These are phyloP conservation scores for Tolypocladium nubicola DNA, from an alignment of 2,329 filamentous ascomycete genomes.

Conservation along the genomic window DNA sequence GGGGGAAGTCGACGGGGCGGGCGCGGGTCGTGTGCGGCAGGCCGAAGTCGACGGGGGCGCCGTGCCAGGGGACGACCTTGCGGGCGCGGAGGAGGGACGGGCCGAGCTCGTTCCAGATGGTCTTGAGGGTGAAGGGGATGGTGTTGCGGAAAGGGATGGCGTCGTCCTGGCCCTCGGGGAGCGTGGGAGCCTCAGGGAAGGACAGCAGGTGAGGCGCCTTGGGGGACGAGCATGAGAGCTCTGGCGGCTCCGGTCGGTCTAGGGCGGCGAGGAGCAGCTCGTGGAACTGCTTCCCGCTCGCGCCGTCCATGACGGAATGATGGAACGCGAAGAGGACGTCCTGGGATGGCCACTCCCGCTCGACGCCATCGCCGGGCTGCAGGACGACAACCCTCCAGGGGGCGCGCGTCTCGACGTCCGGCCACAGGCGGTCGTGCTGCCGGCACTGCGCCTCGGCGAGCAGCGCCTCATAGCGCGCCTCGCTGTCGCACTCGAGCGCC, in stretches of 20 bases:
- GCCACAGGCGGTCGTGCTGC: conserved; percentile 30
- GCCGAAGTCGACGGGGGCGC: conserved; percentile 21
- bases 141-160: conserved; percentile 29
- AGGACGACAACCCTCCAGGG: conserved; percentile 37
- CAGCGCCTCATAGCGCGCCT: conserved; percentile 17
- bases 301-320: conserved; percentile 42
- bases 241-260: conserved; percentile 9
- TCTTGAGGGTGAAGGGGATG: conserved; percentile 26
- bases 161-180: conserved; percentile 30
- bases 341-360: conserved; percentile 11
- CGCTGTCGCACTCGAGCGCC: conserved; percentile 8
- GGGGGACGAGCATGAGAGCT: background rate
- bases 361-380: conserved; percentile 5
- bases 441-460: conserved; percentile 23
- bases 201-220: conserved; percentile 15
- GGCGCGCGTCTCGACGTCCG: conserved; percentile 25
- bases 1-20: conserved; percentile 23
- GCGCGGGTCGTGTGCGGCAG: conserved; percentile 24
- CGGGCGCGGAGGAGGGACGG: conserved; percentile 25
- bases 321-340: conserved; percentile 40
- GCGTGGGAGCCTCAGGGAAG: conserved; percentile 16
- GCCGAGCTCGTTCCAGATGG: conserved; percentile 27
- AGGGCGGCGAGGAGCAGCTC: conserved; percentile 32
- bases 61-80: conserved; percentile 26
- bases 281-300: conserved; percentile 38